Percentiles rank a stretch among this genome's conserved stretches.
phyloP scores from a whole-genome alignment of 2,329 filamentous ascomycete genomes.

The Bipolaris gigantea region DNA sequence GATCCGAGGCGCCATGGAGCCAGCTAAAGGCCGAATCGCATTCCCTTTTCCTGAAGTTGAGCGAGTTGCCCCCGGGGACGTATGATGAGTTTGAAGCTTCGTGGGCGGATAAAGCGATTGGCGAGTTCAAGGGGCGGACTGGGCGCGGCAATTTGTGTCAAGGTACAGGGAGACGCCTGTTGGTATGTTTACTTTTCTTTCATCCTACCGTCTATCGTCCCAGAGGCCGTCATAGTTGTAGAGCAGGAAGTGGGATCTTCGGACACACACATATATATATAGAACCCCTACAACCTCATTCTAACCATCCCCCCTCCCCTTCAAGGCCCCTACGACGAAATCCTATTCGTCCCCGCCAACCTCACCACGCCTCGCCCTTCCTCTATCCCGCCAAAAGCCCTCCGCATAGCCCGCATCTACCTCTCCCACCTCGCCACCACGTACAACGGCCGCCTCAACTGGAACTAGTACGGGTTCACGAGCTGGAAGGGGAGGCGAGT shows the following conservation, averaged over 20 bases:
- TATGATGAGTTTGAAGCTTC: constrained; percentile 32
- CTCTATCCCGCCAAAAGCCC: constrained; percentile 30
- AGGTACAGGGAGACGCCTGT: constrained; percentile 38
- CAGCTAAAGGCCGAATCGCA: constrained; percentile 30
- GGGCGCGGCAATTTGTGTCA: constrained; percentile 32
- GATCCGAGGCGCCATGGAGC: constrained; percentile 32
- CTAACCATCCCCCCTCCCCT: constrained; percentile 4
- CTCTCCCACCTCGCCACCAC: constrained; percentile 38
- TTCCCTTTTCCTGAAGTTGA: constrained; percentile 29
- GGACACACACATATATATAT: too few species aligned
- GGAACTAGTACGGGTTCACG: constrained; percentile 33
- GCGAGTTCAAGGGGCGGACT: constrained; percentile 31
- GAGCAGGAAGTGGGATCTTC: too few species aligned
- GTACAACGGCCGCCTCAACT: constrained; percentile 41
- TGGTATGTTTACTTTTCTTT: constrained; percentile 24
- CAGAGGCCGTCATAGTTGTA: too few species aligned
- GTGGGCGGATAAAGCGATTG: constrained; percentile 19
- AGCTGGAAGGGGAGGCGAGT: constrained; percentile 1
- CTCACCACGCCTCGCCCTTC: constrained; percentile 21
- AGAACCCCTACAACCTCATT: too few species aligned
- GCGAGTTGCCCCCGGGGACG: constrained; percentile 25
- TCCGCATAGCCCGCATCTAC: constrained; percentile 38
- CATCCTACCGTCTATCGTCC: too few species aligned
- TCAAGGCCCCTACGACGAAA: constrained; percentile 38
- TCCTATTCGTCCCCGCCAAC: constrained; percentile 37